phyloP scores from a whole-genome alignment of 345 rosid species.

The Tarenaya hassleriana region DNA sequence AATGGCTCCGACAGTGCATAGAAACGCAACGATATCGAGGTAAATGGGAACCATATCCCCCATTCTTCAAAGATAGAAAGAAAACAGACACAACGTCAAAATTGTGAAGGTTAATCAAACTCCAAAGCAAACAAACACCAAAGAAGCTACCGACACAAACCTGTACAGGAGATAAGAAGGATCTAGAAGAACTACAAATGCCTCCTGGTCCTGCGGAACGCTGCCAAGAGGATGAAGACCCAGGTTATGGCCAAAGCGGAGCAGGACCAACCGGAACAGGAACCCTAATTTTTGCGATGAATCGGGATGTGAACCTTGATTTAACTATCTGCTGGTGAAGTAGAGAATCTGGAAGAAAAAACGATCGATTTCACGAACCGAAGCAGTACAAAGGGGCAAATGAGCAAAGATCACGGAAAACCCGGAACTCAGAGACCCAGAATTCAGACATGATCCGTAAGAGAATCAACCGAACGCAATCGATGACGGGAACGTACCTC shows the following conservation, averaged over 20 bases:
- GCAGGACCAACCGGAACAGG: constrained; percentile 7
- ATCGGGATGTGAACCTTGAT: not conserved
- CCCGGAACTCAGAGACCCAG: constrained; percentile 1
- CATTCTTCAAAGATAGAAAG: constrained; percentile 31
- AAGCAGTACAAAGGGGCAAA: not conserved
- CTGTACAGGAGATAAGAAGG: constrained; percentile 20
- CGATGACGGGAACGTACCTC: constrained; percentile 17
- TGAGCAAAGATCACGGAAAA: not conserved
- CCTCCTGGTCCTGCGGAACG: not conserved
- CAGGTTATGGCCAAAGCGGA: constrained; percentile 6
- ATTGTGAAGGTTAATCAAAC: constrained; percentile 2
- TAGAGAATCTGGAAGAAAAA: not conserved
- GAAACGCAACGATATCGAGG: constrained; percentile 46
- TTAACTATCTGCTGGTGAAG: constrained; percentile 3
- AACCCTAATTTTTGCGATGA: constrained; percentile 17
- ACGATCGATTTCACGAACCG: constrained; percentile 4
- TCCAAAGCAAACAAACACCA: not conserved
- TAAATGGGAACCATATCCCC: constrained; percentile 48
- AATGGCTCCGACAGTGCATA: constrained; percentile 69
- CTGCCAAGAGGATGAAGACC: not conserved
- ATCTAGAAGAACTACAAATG: constrained; percentile 6
- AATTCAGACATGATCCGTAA: constrained; percentile 16
- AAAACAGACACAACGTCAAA: not conserved
- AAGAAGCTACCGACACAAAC: constrained; percentile 9
- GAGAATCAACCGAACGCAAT: constrained; percentile 13